phyloP scores from a whole-genome alignment of 768 basidiomycete genomes.

The Lanmaoa rubissima region DNA sequence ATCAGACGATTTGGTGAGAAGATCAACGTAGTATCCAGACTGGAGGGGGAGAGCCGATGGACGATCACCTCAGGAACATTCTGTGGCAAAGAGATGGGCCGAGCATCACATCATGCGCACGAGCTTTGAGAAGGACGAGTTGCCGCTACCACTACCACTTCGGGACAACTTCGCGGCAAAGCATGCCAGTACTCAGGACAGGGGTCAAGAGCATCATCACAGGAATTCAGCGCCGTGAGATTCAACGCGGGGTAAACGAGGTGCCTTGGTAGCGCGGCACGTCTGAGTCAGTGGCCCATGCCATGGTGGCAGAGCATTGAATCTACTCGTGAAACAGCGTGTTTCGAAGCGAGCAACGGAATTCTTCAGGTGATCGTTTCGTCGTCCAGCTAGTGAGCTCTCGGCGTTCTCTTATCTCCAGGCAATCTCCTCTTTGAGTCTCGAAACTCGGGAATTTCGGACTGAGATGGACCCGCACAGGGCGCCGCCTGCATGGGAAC shows the following conservation, averaged over 20 bases:
- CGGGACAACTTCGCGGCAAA: slow-evolving; percentile 10
- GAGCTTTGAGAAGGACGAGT: neutral
- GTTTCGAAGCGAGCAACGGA: neutral
- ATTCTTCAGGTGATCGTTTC: neutral
- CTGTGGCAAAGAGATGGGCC: neutral
- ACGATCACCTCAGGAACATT: slow-evolving; percentile 9
- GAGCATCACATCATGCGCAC: neutral
- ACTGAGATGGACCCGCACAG: neutral
- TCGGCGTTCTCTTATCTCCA: slow-evolving; percentile 8
- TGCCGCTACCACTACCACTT: slow-evolving; percentile 12
- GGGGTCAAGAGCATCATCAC: neutral
- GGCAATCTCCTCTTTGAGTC: slow-evolving; percentile 7
- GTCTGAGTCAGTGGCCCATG: neutral
- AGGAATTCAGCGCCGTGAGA: neutral
- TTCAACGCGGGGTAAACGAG: slow-evolving; percentile 2
- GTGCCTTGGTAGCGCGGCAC: neutral
- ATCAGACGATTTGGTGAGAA: neutral
- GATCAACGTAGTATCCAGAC: neutral
- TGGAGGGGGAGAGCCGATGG: neutral
- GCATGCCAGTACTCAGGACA: neutral
- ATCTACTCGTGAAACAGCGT: neutral
- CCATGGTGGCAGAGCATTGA: neutral
- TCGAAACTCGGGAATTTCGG: neutral
- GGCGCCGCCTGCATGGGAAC: neutral
- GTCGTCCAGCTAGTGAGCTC: neutral